Conservation (phyloP, 352 stramenopile genomes). For the Phytophthora europaea region DNA sequence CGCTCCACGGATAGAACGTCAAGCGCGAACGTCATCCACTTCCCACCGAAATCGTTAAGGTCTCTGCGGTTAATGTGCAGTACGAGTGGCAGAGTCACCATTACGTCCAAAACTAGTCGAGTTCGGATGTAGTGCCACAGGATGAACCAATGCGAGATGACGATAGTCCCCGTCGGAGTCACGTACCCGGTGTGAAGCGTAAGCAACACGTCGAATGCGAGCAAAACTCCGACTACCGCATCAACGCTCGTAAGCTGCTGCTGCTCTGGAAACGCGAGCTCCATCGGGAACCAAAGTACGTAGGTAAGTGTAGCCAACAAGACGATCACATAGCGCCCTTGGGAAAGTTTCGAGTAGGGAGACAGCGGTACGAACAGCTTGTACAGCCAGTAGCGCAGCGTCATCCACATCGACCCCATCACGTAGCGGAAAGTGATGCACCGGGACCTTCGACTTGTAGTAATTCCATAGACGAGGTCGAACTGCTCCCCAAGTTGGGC, state of each 20-base stretch:
- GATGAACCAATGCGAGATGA: slow-evolving; percentile 2
- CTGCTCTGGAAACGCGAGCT: slow-evolving; percentile 34
- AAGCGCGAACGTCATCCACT: background rate
- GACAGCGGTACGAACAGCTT: slow-evolving; percentile 30
- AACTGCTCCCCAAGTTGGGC: slow-evolving; percentile 10
- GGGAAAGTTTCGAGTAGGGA: slow-evolving; percentile 28
- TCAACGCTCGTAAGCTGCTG: background rate
- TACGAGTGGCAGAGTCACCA: background rate
- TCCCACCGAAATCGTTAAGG: background rate
- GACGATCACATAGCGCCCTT: slow-evolving; percentile 27
- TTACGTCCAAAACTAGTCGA: background rate
- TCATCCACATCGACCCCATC: background rate
- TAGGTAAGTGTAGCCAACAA: slow-evolving; percentile 33
- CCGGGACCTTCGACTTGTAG: background rate
- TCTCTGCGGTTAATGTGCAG: background rate
- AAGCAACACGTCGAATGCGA: slow-evolving; percentile 13
- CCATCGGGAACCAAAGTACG: slow-evolving; percentile 40
- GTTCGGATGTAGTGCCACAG: background rate
- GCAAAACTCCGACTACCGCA: slow-evolving; percentile 18
- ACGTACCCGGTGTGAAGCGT: slow-evolving; percentile 1
- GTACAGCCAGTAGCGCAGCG: background rate
- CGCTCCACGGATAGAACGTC: slow-evolving; percentile 16
- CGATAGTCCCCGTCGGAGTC: background rate
- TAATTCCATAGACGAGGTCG: slow-evolving; percentile 1
- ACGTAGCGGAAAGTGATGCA: background rate